Percentiles rank a stretch among this genome's conserved stretches.
phyloP scores from a whole-genome alignment of 2,329 filamentous ascomycete species.

The Rhinocladiella similis region DNA sequence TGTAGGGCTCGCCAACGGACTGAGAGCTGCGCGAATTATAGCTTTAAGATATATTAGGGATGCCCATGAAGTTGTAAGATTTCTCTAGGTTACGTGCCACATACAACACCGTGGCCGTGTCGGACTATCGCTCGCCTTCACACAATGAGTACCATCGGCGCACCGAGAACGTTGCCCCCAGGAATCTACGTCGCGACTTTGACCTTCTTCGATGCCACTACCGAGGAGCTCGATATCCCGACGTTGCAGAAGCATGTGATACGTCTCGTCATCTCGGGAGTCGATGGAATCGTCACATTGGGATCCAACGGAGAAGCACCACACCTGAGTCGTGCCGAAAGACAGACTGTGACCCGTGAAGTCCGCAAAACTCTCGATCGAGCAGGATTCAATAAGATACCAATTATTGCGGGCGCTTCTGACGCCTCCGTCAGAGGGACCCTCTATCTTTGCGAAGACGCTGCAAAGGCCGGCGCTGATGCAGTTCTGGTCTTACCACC shows the following conservation, averaged over 20 bases:
- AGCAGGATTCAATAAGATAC: slow-evolving; percentile 42
- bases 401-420: slow-evolving; percentile 63
- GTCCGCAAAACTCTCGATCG: slow-evolving; percentile 52
- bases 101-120: too few species aligned
- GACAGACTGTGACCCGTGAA: slow-evolving; percentile 54
- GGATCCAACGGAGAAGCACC: slow-evolving; percentile 59
- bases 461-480: slow-evolving; percentile 60
- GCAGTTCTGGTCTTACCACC: slow-evolving; percentile 62
- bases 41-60: too few species aligned
- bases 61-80: too few species aligned
- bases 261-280: slow-evolving; percentile 51
- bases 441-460: slow-evolving; percentile 59
- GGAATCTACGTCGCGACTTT: slow-evolving; percentile 56
- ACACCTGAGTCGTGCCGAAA: slow-evolving; percentile 59
- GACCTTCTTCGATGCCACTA: slow-evolving; percentile 53
- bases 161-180: too few species aligned
- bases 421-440: slow-evolving; percentile 65
- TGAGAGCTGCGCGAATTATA: too few species aligned
- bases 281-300: slow-evolving; percentile 54
- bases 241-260: slow-evolving; percentile 52
- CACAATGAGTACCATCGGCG: too few species aligned
- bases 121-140: too few species aligned
- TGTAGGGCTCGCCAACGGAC: too few species aligned
- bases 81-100: too few species aligned
- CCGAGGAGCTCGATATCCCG: slow-evolving; percentile 49